Conservation (phyloP, 768 basidiomycete genomes). For the Pleurotus tuber-regium region DNA sequence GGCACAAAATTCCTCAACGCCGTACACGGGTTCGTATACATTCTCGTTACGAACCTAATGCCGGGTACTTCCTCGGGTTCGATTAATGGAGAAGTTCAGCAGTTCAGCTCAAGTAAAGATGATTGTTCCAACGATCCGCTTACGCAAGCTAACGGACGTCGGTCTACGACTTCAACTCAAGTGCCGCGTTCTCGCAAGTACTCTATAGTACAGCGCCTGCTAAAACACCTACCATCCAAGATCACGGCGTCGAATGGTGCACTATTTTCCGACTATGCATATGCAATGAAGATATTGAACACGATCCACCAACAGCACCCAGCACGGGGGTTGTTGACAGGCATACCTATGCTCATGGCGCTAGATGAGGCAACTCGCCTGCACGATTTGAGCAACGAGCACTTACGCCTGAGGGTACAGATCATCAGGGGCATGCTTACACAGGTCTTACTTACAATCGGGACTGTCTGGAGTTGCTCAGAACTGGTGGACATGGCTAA, state of each 20-base stretch:
- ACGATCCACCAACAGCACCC: constrained; percentile 74
- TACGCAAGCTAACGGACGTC: constrained; percentile 38
- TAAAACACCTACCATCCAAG: constrained; percentile 45
- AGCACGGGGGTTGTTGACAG: constrained; percentile 67
- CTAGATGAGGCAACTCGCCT: constrained; percentile 53
- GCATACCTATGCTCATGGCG: constrained; percentile 85
- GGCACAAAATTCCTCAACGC: constrained; percentile 76
- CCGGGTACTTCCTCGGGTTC: constrained; percentile 25
- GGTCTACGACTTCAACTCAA: constrained; percentile 41
- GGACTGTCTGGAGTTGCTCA: constrained; percentile 63
- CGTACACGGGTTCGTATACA: constrained; percentile 77
- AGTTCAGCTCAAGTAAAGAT: too few species aligned
- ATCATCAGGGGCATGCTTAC: constrained; percentile 64
- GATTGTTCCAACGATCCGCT: too few species aligned
- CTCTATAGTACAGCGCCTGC: constrained; percentile 50
- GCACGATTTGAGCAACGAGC: constrained; percentile 36
- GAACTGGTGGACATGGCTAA: constrained; percentile 54
- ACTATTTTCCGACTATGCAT: constrained; percentile 70
- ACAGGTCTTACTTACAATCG: constrained; percentile 67
- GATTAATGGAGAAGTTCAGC: constrained; percentile 21
- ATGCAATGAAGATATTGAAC: constrained; percentile 64
- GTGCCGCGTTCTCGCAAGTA: constrained; percentile 55
- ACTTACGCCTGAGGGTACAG: constrained; percentile 40
- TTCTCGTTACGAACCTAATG: constrained; percentile 60
- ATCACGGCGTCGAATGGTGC: constrained; percentile 50